Evolutionary conservation across 108 stramenopile genomes (phyloP).

Genomic region (Nitzschia palea): DNA sequence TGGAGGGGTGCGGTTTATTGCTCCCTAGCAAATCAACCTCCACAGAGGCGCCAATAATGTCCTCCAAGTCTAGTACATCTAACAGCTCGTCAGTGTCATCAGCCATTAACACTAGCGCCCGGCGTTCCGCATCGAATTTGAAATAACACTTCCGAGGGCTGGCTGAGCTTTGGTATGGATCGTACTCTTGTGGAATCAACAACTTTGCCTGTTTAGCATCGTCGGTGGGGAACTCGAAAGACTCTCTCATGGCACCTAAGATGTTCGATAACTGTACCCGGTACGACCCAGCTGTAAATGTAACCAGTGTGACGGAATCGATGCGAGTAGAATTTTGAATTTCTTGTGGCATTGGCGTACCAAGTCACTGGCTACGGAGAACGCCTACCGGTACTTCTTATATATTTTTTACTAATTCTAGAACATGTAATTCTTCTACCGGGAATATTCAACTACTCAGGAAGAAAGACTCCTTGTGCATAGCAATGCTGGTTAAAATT

Average conservation of each 20-base stretch:
- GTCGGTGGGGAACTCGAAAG: not conserved
- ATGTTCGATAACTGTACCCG: not conserved
- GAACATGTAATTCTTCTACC: too few relatives aligned
- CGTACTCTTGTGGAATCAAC: conserved; percentile 8
- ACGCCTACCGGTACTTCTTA: too few relatives aligned
- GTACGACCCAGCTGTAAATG: not conserved
- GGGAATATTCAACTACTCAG: too few relatives aligned
- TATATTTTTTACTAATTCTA: too few relatives aligned
- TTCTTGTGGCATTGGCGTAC: too few relatives aligned
- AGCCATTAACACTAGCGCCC: conserved; percentile 14
- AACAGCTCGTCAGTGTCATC: conserved; percentile 25
- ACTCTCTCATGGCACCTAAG: not conserved
- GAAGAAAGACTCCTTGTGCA: too few relatives aligned
- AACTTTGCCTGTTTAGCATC: conserved; percentile 25
- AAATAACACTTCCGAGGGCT: conserved; percentile 14
- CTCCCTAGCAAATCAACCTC: conserved; percentile 33
- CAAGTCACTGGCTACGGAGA: too few relatives aligned
- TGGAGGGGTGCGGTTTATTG: too few relatives aligned
- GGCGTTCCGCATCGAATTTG: conserved; percentile 1
- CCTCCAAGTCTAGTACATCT: conserved; percentile 35
- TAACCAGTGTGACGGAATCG: too few relatives aligned
- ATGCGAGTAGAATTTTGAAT: too few relatives aligned
- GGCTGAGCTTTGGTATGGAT: conserved; percentile 10
- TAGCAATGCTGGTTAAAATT: too few relatives aligned
- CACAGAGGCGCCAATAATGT: conserved; percentile 39